These are phyloP conservation scores for Magnolia changhungtana DNA, from an alignment of 164 flowering plant genomes.

Conservation along the genomic window DNA sequence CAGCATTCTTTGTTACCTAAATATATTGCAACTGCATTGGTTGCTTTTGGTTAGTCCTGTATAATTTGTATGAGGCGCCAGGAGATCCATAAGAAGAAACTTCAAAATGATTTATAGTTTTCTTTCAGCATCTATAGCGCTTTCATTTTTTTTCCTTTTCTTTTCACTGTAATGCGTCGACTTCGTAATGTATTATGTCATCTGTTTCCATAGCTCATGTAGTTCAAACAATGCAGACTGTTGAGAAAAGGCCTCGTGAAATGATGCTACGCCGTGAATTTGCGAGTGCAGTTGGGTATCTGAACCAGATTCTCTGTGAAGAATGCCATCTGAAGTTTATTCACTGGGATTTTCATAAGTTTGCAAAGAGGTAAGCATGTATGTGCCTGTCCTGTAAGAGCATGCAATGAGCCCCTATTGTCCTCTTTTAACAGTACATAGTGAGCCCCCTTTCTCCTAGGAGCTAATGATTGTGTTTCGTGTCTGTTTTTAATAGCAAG, in stretches of 20 bases:
- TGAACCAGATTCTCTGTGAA: constrained; percentile 77
- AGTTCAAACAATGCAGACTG: constrained; percentile 55
- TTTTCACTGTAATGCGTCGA: no score
- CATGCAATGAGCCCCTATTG: neutral
- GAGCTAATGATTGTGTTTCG: constrained; percentile 25
- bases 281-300: constrained; percentile 91
- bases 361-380: constrained; percentile 67
- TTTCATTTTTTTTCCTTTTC: neutral
- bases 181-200: neutral
- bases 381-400: neutral
- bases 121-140: neutral
- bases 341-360: constrained; percentile 98
- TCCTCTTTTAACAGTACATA: neutral
- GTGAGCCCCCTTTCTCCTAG: neutral
- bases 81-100: no score
- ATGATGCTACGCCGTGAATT: constrained; percentile 98
- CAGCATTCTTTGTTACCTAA: no score
- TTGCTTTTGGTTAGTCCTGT: no score
- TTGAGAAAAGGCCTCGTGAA: constrained; percentile 97
- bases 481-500: constrained; percentile 51
- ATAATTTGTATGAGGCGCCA: no score
- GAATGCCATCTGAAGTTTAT: constrained; percentile 83
- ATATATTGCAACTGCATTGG: no score
- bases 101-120: no score
- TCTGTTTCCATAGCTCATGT: neutral